Base-by-base conservation (phyloP, 192 early-diverging fungal genomes). In the Coemansia nantahalensis region DNA sequence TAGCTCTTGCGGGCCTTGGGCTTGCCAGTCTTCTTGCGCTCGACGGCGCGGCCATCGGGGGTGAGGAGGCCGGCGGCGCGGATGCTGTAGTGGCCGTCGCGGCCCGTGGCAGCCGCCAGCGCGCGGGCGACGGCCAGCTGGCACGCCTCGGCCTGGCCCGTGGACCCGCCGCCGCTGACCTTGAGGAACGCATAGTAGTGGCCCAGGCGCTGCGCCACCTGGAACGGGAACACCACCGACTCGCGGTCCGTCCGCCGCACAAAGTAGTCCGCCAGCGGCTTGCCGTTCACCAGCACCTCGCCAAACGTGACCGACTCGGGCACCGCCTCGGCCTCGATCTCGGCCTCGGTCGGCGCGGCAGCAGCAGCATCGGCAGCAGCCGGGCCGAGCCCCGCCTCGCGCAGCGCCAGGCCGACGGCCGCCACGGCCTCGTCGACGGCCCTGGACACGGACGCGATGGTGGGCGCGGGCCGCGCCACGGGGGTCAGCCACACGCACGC, bases 1-100 rank as follows among this genome's bases (percentile, higher is more conserved):
- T 88, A 89, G 77, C 85, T 87, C 70, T 90, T 90, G 59, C 94
- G 83, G n/a, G 93, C 91, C 79, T 90, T 90, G 21, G 87, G 87
- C 66, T 93, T 90, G 47, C 91, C 91, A 30, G 92, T 89, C 89
- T 97, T 97, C 75, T 97, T 97, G 53, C 93, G 83, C 70, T 97
- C 94, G 18, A 95, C 93, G 48, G 82, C 82, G 57, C 89, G 80
- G n/a, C 75, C 65, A 77, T 89, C 85, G 21, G 82, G 66, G 8
- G 60, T 62, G 33, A 90, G 68, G 28, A 82, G 72, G 0, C 84
- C 79, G 68, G 87, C 79, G 40, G 67, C 67, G 30, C 78, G 56
- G 10, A 94, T 64, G 12, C 57, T 60, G 4, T 68, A 65, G 50
- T 86, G 81, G n/a, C 79, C 52, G 43, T 63, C 63, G n/a, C 78